These are phyloP conservation scores for Penicillium riverlandense DNA, from an alignment of 495 filamentous ascomycete genomes.

Conservation along the genomic window DNA sequence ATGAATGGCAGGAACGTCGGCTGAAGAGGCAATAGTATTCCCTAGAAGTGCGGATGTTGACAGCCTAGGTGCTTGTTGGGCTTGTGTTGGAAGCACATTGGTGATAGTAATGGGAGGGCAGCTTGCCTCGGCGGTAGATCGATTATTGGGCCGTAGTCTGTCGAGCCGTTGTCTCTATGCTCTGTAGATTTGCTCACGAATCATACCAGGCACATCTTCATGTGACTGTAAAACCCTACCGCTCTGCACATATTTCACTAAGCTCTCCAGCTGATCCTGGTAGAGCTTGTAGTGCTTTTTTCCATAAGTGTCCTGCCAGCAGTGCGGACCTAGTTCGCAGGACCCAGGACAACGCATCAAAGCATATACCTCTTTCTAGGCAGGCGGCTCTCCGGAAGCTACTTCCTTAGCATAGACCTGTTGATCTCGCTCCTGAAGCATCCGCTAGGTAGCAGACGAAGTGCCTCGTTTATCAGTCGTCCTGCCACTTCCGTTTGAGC, in stretches of 20 bases:
- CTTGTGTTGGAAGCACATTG: too few relatives aligned
- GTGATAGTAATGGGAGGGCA: too few relatives aligned
- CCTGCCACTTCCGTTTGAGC: neutral
- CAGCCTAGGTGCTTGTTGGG: too few relatives aligned
- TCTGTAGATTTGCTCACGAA: constrained; percentile 5
- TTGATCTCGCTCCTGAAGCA: constrained; percentile 1
- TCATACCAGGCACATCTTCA: constrained; percentile 9
- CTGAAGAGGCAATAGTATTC: too few relatives aligned
- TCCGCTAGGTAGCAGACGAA: constrained; percentile 1
- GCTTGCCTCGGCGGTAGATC: too few relatives aligned
- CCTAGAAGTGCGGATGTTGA: too few relatives aligned
- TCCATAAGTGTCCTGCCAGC: constrained; percentile 4
- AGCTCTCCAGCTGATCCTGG: constrained; percentile 9
- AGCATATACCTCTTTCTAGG: neutral
- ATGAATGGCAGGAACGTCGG: too few relatives aligned
- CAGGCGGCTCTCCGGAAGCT: too few relatives aligned
- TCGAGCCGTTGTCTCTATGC: constrained; percentile 3
- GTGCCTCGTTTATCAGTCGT: constrained; percentile 3
- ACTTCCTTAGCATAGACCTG: constrained; percentile 4
- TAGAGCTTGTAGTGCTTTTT: constrained; percentile 13
- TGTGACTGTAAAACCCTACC: constrained; percentile 6
- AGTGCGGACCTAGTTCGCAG: neutral
- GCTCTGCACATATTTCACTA: constrained; percentile 14
- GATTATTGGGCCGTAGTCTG: too few relatives aligned
- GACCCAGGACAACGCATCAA: constrained; percentile 1